Evolutionary conservation across 2,329 filamentous ascomycete species (phyloP).

Genomic region (Neofusicoccum laricinum): DNA sequence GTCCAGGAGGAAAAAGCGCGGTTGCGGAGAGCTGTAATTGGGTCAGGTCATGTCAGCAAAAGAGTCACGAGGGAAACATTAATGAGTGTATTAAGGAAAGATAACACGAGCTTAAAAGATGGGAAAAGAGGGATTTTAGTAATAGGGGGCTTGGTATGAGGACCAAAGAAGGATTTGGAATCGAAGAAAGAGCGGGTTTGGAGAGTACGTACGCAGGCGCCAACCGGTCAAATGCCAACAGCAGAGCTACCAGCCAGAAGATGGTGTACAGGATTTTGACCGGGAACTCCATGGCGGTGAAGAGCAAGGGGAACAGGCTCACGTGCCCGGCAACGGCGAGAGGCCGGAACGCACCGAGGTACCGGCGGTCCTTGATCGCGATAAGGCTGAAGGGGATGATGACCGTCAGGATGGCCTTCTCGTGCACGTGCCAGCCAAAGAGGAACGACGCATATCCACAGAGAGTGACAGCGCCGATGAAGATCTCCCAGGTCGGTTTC

Average conservation of each 20-base stretch:
- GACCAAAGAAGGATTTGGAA: neutral
- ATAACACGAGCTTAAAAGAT: neutral
- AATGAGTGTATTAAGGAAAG: neutral
- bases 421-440: conserved; percentile 98
- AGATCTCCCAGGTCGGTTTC: conserved; percentile 79
- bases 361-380: conserved; percentile 82
- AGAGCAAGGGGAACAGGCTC: conserved; percentile 89
- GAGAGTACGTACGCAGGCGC: conserved; percentile 64
- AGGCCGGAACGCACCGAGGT: conserved; percentile 87
- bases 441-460: conserved; percentile 96
- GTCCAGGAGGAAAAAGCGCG: conserved; percentile 86
- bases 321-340: conserved; percentile 92
- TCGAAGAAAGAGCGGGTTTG: neutral
- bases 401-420: conserved; percentile 91
- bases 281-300: conserved; percentile 88
- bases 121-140: conserved; percentile 18
- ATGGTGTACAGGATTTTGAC: conserved; percentile 92
- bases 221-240: conserved; percentile 81
- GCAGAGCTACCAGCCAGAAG: conserved; percentile 83
- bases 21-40: conserved; percentile 58
- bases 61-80: neutral
- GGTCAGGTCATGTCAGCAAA: conserved; percentile 1
- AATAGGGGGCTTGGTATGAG: neutral
- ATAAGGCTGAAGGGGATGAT: conserved; percentile 94
- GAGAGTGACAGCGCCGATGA: conserved; percentile 83